Percentiles rank a stretch among this genome's conserved stretches.
Conservation (phyloP, 495 filamentous ascomycete species). For the Lophium mytilinum region DNA sequence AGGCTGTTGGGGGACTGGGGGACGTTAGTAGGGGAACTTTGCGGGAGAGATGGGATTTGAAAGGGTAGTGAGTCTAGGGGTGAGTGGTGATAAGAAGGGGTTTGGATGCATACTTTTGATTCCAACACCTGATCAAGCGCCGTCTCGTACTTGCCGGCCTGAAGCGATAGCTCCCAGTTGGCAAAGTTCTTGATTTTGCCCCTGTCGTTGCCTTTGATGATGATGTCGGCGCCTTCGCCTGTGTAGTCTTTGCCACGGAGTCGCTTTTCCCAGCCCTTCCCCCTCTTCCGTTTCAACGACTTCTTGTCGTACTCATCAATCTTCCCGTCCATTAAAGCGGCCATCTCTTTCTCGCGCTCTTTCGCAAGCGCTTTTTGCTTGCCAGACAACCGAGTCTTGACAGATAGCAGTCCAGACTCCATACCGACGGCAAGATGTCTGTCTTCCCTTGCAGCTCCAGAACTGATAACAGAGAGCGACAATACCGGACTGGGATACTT, state of each 20-base stretch:
- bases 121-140: constrained; percentile 75
- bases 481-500: constrained; percentile 91
- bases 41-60: neutral
- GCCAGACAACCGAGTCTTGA: constrained; percentile 78
- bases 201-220: constrained; percentile 67
- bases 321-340: constrained; percentile 68
- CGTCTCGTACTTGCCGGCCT: constrained; percentile 64
- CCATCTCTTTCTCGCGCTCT: constrained; percentile 78
- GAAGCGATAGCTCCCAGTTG: constrained; percentile 75
- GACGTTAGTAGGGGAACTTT: too few relatives aligned
- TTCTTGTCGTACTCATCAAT: constrained; percentile 60
- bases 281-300: constrained; percentile 51
- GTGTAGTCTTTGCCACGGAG: constrained; percentile 71
- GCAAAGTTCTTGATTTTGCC: constrained; percentile 48
- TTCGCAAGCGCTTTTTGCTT: constrained; percentile 68
- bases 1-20: constrained; percentile 9
- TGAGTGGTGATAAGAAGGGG: neutral
- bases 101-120: constrained; percentile 22
- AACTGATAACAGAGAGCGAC: constrained; percentile 63
- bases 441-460: constrained; percentile 60
- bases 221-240: constrained; percentile 77
- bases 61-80: neutral
- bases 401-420: constrained; percentile 79
- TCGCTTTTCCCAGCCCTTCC: constrained; percentile 59
- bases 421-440: constrained; percentile 90